These are phyloP conservation scores for Theobroma cacao DNA, from an alignment of 345 rosid genomes.

Conservation along the genomic window DNA sequence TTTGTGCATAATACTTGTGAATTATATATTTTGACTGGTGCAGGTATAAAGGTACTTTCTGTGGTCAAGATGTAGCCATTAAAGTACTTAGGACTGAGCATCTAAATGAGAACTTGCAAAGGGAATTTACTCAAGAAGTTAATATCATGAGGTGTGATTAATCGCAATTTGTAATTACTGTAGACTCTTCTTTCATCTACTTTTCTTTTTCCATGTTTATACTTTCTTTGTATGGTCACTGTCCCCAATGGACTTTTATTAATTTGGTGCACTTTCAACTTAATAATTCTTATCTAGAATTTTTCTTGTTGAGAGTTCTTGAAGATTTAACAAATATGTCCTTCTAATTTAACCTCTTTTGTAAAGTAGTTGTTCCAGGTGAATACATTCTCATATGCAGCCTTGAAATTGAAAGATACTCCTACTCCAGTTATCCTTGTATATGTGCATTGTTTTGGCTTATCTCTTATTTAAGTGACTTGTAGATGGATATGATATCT, in stretches of 20 bases:
- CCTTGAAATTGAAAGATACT: too few relatives aligned
- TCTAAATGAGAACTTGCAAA: conserved; percentile 34
- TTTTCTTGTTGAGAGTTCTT: background rate
- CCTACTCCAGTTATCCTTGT: too few relatives aligned
- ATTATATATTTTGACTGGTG: conserved; percentile 7
- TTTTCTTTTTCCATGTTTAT: conserved; percentile 4
- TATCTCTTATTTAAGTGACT: too few relatives aligned
- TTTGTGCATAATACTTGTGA: conserved; percentile 7
- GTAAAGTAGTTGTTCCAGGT: too few relatives aligned
- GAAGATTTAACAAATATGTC: too few relatives aligned
- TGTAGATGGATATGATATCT: too few relatives aligned
- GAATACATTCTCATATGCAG: too few relatives aligned
- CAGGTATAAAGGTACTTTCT: conserved; percentile 53
- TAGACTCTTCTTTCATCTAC: background rate
- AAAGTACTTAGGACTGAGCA: conserved; percentile 45
- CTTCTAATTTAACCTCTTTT: too few relatives aligned
- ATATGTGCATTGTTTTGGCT: too few relatives aligned
- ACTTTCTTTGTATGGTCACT: background rate
- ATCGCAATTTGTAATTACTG: background rate
- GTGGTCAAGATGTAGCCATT: conserved; percentile 55
- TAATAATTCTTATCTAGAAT: background rate
- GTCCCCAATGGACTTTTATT: background rate
- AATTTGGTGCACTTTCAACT: background rate
- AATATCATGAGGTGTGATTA: conserved; percentile 48
- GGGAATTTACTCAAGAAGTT: conserved; percentile 55